Percentiles rank a stretch among this genome's conserved stretches.
Evolutionary conservation across 2,329 filamentous ascomycete genomes (phyloP).

Genomic region (Aspergillaceae sp.): DNA sequence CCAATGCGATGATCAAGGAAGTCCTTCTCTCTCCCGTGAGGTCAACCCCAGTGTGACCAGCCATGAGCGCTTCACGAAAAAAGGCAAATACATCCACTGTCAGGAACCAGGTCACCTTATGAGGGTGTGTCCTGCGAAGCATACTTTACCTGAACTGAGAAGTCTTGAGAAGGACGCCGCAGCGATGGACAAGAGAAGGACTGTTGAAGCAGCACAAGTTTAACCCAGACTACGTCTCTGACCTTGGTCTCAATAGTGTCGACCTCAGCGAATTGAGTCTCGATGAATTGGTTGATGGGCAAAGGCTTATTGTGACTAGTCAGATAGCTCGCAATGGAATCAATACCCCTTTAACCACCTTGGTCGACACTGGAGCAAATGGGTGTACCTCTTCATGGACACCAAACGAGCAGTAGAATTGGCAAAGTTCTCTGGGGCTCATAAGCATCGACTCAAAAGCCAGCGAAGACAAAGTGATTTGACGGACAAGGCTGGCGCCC

Average conservation of each 20-base stretch:
- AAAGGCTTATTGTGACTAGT: not conserved
- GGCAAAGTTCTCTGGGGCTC: not conserved
- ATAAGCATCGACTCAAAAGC: not conserved
- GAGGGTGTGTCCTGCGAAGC: not conserved
- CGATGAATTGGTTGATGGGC: not conserved
- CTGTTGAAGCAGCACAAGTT: not conserved
- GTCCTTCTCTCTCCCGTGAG: no score
- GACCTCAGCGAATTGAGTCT: not conserved
- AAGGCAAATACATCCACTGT: not conserved
- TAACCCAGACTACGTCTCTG: not conserved
- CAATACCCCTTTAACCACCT: not conserved
- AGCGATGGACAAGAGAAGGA: not conserved
- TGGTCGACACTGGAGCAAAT: not conserved
- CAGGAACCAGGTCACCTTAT: not conserved
- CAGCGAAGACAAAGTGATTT: not conserved
- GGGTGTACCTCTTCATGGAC: not conserved
- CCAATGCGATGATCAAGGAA: no score
- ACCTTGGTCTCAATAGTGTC: not conserved
- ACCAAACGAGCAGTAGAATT: not conserved
- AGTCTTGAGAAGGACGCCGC: not conserved
- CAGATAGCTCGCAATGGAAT: not conserved
- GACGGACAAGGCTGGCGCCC: not conserved
- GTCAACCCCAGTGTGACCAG: not conserved
- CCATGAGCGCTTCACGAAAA: not conserved
- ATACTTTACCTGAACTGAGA: not conserved